Percentiles rank a stretch among this genome's conserved stretches.
Evolutionary conservation across 2,329 filamentous ascomycete genomes (phyloP).

Genomic region (Huntiella bhutanensis): DNA sequence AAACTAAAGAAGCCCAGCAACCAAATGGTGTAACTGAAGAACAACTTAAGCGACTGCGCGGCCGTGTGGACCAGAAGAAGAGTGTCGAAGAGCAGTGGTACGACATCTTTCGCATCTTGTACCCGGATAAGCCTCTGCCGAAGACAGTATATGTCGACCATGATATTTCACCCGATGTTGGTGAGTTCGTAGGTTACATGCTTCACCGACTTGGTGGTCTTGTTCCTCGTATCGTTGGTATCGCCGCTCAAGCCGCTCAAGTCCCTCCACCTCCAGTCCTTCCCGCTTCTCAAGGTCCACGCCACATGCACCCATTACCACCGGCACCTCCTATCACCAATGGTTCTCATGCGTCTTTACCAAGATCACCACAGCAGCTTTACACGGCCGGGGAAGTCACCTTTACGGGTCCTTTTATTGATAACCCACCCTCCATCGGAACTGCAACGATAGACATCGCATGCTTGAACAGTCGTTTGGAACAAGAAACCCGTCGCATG

Average conservation of each 20-base stretch:
- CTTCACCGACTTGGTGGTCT: conserved; percentile 5
- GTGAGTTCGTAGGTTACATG: conserved; percentile 12
- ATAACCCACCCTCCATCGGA: not conserved
- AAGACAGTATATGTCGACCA: conserved; percentile 13
- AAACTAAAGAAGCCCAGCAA: conserved; percentile 3
- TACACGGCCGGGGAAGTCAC: not conserved
- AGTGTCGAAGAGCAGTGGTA: conserved; percentile 14
- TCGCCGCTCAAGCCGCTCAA: not conserved
- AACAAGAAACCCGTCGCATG: conserved; percentile 4
- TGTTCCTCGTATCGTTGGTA: not conserved
- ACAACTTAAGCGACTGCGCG: conserved; percentile 12
- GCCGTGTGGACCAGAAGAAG: conserved; percentile 13
- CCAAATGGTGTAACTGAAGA: conserved; percentile 13
- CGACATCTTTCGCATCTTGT: conserved; percentile 14
- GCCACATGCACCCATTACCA: not conserved
- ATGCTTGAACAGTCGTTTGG: conserved; percentile 1
- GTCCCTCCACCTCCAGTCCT: not conserved
- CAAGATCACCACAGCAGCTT: not conserved
- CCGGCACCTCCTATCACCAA: no score
- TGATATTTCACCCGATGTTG: conserved; percentile 13
- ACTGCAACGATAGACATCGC: conserved; percentile 1
- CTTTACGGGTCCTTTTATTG: no score
- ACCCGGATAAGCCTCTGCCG: conserved; percentile 12
- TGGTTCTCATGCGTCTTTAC: no score
- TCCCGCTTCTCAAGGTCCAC: not conserved